A percentile compares a stretch with the other conserved stretches of the same genome.
Conservation (phyloP, 2,329 filamentous ascomycete species). For the Aspergillus proliferans region DNA sequence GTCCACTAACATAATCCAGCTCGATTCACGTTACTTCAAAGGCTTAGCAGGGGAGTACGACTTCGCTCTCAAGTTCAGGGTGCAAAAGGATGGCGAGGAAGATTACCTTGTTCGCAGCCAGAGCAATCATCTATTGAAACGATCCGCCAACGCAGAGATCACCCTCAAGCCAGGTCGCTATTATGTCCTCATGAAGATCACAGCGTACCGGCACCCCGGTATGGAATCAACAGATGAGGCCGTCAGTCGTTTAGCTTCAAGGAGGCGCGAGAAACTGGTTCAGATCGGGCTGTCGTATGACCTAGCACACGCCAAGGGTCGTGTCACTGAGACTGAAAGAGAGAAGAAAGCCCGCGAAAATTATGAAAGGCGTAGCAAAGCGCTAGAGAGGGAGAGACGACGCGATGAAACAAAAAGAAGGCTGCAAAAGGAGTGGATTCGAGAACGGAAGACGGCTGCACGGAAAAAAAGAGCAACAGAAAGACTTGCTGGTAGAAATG, state of each 20-base stretch:
- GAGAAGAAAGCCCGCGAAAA: constrained; percentile 30
- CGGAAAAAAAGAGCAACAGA: constrained; percentile 26
- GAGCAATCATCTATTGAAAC: constrained; percentile 56
- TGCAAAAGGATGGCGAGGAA: constrained; percentile 56
- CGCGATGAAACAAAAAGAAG: constrained; percentile 33
- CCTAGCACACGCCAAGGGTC: constrained; percentile 41
- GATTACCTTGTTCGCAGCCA: constrained; percentile 55
- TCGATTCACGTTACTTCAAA: constrained; percentile 56
- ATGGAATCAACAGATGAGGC: constrained; percentile 59
- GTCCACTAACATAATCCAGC: constrained; percentile 23
- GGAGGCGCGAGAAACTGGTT: constrained; percentile 63
- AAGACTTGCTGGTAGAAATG: constrained; percentile 10
- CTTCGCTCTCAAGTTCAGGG: constrained; percentile 53
- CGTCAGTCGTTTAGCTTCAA: constrained; percentile 58
- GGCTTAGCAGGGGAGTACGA: constrained; percentile 53
- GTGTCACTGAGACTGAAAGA: constrained; percentile 33
- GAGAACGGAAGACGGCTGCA: constrained; percentile 30
- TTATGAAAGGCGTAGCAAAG: constrained; percentile 30
- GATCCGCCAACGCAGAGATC: constrained; percentile 71
- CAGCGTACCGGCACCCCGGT: constrained; percentile 52
- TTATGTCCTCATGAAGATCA: constrained; percentile 67
- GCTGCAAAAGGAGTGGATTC: constrained; percentile 37
- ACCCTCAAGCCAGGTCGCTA: constrained; percentile 69
- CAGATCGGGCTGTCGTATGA: constrained; percentile 44
- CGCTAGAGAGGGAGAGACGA: constrained; percentile 29